phyloP scores from a whole-genome alignment of 495 filamentous ascomycete genomes.

The Penicillium soppii region DNA sequence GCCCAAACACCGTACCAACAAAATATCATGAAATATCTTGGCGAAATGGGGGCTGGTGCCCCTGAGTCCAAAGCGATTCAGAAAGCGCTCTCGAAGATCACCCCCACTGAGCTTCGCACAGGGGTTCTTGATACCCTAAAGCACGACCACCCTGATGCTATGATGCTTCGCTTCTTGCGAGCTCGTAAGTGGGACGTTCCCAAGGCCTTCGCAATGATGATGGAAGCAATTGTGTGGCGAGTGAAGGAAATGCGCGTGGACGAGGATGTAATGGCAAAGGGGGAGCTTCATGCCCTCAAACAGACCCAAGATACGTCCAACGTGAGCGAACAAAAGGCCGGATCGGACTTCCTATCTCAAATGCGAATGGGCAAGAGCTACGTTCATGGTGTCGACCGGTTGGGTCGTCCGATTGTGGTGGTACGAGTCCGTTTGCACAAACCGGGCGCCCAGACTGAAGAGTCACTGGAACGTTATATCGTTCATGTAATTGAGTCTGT shows the following conservation, averaged over 20 bases:
- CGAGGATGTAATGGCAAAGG: conserved; percentile 72
- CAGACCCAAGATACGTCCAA: conserved; percentile 55
- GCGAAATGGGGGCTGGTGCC: conserved; percentile 21
- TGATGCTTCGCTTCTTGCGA: conserved; percentile 86
- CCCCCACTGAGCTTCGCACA: conserved; percentile 67
- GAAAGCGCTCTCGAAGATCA: conserved; percentile 36
- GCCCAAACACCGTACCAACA: conserved; percentile 17
- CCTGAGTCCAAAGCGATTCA: conserved; percentile 32
- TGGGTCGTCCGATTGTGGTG: conserved; percentile 79
- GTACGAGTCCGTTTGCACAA: conserved; percentile 78
- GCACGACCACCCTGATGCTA: conserved; percentile 85
- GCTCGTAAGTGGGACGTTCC: conserved; percentile 95
- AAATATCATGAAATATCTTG: conserved; percentile 23
- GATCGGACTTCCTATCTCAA: conserved; percentile 78
- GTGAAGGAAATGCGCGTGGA: conserved; percentile 76
- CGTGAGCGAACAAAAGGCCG: conserved; percentile 57
- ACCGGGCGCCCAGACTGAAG: conserved; percentile 82
- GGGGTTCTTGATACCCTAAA: conserved; percentile 87
- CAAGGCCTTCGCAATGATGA: conserved; percentile 85
- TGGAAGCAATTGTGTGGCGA: conserved; percentile 88
- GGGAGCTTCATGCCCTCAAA: conserved; percentile 64
- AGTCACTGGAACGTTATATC: conserved; percentile 78
- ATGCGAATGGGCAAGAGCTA: conserved; percentile 88
- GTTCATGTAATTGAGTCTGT: conserved; percentile 92
- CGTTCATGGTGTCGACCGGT: conserved; percentile 79